A percentile compares a stretch with the other conserved stretches of the same genome.
Evolutionary conservation across 805 yeast genomes (phyloP).

Genomic region (Candida schatavii): DNA sequence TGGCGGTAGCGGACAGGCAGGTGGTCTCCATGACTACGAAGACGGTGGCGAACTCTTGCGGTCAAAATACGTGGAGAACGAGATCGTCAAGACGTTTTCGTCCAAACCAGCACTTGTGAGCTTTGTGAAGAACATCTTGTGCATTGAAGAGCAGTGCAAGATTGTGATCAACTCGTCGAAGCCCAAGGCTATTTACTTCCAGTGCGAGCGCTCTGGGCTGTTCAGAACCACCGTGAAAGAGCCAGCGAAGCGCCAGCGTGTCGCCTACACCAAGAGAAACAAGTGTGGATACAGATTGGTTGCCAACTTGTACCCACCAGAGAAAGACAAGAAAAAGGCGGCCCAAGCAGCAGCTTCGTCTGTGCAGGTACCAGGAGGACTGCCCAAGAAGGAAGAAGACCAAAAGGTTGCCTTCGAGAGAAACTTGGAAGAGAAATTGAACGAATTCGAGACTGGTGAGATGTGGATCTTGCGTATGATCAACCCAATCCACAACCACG

Average conservation of each 20-base stretch:
- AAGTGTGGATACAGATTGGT: conserved; percentile 47
- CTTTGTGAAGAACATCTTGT: conserved; percentile 37
- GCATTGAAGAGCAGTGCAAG: conserved; percentile 36
- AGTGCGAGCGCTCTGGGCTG: conserved; percentile 44
- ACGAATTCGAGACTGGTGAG: conserved; percentile 26
- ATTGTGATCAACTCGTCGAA: conserved; percentile 46
- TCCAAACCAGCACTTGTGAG: conserved; percentile 26
- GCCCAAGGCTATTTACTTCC: conserved; percentile 48
- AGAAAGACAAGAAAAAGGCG: conserved; percentile 37
- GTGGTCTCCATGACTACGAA: conserved; percentile 1
- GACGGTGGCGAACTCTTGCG: conserved; percentile 14
- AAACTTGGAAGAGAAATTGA: conserved; percentile 26
- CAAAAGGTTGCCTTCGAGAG: conserved; percentile 21
- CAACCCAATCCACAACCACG: conserved; percentile 44
- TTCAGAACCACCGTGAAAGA: conserved; percentile 48
- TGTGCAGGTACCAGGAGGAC: no score
- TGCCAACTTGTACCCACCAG: conserved; percentile 43
- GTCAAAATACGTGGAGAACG: conserved; percentile 28
- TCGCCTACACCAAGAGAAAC: conserved; percentile 45
- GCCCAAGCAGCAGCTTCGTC: no score
- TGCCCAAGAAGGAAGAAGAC: conserved; percentile 15
- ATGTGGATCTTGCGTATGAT: conserved; percentile 49
- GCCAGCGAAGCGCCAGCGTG: conserved; percentile 43
- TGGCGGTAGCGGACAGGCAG: no score
- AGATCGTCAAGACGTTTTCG: conserved; percentile 28